These are phyloP conservation scores for Pseudonectria buxi DNA, from an alignment of 2,329 filamentous ascomycete species.

Conservation along the genomic window DNA sequence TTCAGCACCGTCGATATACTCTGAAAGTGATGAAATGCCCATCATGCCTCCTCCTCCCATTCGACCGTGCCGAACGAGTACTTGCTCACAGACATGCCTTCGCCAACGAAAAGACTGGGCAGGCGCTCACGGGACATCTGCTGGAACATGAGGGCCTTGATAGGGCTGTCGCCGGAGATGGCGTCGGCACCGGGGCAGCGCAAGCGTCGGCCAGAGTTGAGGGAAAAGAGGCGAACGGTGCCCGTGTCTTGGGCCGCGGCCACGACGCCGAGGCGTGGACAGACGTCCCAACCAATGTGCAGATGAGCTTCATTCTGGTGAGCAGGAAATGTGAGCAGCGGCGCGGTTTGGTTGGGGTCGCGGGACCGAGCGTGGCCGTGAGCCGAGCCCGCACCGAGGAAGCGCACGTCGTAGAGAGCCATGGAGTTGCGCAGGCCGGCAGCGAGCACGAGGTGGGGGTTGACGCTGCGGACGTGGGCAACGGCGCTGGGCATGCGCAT, in stretches of 20 bases:
- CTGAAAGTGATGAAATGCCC: too few species aligned
- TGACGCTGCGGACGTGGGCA: constrained; percentile 44
- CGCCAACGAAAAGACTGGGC: constrained; percentile 42
- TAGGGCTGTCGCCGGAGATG: constrained; percentile 22
- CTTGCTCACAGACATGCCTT: constrained; percentile 31
- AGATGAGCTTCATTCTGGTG: constrained; percentile 45
- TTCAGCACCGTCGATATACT: too few species aligned
- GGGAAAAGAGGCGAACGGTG: constrained; percentile 42
- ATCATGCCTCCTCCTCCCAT: constrained; percentile 30
- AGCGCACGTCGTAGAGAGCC: constrained; percentile 52
- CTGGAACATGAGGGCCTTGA: constrained; percentile 40
- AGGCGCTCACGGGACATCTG: constrained; percentile 36
- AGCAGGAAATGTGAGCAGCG: constrained; percentile 41
- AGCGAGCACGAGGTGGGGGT: constrained; percentile 44
- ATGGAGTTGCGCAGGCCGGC: constrained; percentile 45
- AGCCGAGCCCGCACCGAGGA: constrained; percentile 10
- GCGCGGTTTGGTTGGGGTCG: constrained; percentile 18
- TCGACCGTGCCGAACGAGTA: constrained; percentile 35
- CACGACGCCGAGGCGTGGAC: constrained; percentile 39
- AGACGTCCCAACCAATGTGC: constrained; percentile 46
- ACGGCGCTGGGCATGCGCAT: constrained; percentile 34
- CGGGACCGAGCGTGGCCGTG: not conserved
- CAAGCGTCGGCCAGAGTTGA: constrained; percentile 37
- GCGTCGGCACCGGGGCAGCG: constrained; percentile 17
- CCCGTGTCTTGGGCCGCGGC: constrained; percentile 49